These are phyloP conservation scores for Emmonsiellopsis sp. DNA, from an alignment of 2,329 filamentous ascomycete species.

Conservation along the genomic window DNA sequence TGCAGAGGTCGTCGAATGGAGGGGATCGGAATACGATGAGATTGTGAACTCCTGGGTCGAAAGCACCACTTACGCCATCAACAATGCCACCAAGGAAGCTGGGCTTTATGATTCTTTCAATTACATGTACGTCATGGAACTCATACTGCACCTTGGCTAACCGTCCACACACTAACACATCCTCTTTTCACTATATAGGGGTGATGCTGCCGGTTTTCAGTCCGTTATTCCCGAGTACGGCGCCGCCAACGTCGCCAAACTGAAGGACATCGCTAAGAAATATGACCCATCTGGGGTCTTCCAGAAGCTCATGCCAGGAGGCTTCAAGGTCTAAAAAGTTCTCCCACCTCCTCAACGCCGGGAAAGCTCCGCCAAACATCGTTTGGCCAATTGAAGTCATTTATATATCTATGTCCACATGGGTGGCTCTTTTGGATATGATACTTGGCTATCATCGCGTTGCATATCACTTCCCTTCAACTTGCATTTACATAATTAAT, in stretches of 20 bases:
- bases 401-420: no score
- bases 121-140: background rate
- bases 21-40: conserved; percentile 6
- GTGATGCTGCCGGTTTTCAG: background rate
- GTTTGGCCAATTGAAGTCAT: no score
- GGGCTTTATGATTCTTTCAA: background rate
- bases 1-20: conserved; percentile 25
- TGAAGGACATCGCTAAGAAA: background rate
- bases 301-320: conserved; percentile 2
- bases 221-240: background rate
- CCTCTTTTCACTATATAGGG: background rate
- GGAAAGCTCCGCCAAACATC: no score
- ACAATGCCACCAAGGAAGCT: background rate
- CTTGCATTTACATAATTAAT: no score
- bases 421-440: no score
- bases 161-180: background rate
- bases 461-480: no score
- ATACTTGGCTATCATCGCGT: no score
- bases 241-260: background rate
- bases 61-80: conserved; percentile 20
- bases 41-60: conserved; percentile 25
- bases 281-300: background rate
- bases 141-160: background rate
- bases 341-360: background rate
- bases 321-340: background rate